Conservation (phyloP, 139 green algal genomes). For the Volvox africanus region DNA sequence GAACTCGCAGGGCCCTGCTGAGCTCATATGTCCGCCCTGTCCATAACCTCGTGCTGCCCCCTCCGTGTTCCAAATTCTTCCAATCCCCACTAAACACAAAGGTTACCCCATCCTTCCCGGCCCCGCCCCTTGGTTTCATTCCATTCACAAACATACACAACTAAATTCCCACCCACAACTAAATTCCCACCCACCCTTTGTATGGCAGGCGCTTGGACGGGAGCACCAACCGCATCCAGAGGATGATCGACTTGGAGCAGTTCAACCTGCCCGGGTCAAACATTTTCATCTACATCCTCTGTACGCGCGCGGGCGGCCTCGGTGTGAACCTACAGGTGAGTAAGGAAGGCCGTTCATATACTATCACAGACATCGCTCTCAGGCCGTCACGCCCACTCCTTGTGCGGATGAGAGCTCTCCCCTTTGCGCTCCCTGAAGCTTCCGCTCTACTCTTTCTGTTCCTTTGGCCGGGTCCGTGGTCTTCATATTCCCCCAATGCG, state of each 20-base stretch:
- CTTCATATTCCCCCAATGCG: background rate
- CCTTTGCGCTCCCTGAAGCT: too few relatives aligned
- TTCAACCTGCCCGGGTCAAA: constrained; percentile 77
- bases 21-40: too few relatives aligned
- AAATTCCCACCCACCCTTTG: too few relatives aligned
- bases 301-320: constrained; percentile 87
- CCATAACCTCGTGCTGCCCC: too few relatives aligned
- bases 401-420: too few relatives aligned
- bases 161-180: too few relatives aligned
- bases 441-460: too few relatives aligned
- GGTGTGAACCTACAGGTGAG: constrained; percentile 89
- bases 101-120: constrained; percentile 33
- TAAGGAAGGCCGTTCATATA: background rate
- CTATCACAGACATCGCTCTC: background rate
- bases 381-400: too few relatives aligned
- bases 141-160: too few relatives aligned
- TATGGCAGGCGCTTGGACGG: constrained; percentile 77
- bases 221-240: constrained; percentile 75
- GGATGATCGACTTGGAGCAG: constrained; percentile 79
- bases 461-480: too few relatives aligned
- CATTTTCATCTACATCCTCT: constrained; percentile 67
- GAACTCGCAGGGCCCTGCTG: too few relatives aligned
- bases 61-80: too few relatives aligned
- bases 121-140: background rate
- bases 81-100: background rate